Evolutionary conservation across 2,329 filamentous ascomycete species (phyloP).

Genomic region (Cryphonectria naterciae): DNA sequence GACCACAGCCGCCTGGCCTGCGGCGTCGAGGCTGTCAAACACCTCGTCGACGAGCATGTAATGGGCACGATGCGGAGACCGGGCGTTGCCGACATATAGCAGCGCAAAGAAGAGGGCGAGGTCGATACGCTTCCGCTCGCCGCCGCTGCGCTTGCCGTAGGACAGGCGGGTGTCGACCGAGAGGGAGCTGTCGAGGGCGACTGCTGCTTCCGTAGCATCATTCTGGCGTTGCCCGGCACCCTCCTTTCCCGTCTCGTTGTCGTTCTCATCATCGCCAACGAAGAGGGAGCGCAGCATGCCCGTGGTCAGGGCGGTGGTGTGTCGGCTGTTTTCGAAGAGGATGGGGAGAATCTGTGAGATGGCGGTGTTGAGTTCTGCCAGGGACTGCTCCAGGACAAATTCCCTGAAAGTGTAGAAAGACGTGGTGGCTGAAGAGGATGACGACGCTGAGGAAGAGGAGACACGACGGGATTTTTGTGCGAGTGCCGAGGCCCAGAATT

Average conservation of each 20-base stretch:
- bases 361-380: conserved; percentile 36
- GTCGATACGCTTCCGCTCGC: conserved; percentile 42
- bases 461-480: not conserved
- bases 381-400: not conserved
- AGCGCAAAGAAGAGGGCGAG: conserved; percentile 42
- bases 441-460: not conserved
- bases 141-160: conserved; percentile 41
- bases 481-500: conserved; percentile 2
- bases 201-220: not conserved
- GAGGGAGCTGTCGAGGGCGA: conserved; percentile 34
- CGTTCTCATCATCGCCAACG: conserved; percentile 3
- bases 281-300: conserved; percentile 36
- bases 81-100: conserved; percentile 35
- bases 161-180: conserved; percentile 31
- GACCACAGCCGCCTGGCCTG: conserved; percentile 37
- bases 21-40: conserved; percentile 39
- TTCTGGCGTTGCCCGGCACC: not conserved
- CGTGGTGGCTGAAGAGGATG: not conserved
- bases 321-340: conserved; percentile 37
- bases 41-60: conserved; percentile 42
- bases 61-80: conserved; percentile 37
- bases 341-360: conserved; percentile 36
- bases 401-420: not conserved
- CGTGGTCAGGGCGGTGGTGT: conserved; percentile 33
- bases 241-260: not conserved